Evolutionary conservation across 2,329 filamentous ascomycete species (phyloP), one percentile per base, ranked within the genome.

Genomic region (Apiospora marii): DNA sequence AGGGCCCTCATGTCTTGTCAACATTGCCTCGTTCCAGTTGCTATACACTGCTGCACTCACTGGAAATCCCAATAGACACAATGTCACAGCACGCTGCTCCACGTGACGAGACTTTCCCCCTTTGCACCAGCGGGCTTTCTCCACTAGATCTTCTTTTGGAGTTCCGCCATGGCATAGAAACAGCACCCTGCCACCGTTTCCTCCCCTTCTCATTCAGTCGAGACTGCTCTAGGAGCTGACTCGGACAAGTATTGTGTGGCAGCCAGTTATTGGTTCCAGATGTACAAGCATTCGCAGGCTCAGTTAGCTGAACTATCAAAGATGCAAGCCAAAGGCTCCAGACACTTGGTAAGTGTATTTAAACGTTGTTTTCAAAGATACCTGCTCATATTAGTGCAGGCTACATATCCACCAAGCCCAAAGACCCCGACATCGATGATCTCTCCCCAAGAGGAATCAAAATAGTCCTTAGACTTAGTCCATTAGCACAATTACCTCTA

Each of bases 91-190:
- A n/a, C n/a, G n/a, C n/a, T n/a, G n/a, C n/a, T n/a, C n/a, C n/a
- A n/a, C n/a, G n/a, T n/a, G n/a, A n/a, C n/a, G n/a, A n/a, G n/a
- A n/a, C n/a, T n/a, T n/a, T n/a, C n/a, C n/a, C n/a, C n/a, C n/a
- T n/a, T n/a, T n/a, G n/a, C n/a, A n/a, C n/a, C n/a, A n/a, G n/a
- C n/a, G n/a, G n/a, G n/a, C n/a, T n/a, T 61, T 61, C 53, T 61
- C 53, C 30, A 61, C 53, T 4, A 4, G 19, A 14, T 41, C 53
- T 61, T 61, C 30, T 61, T 61, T 61, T 16, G 19, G 30, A 37
- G 53, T 61, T 61, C 53, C 53, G 16, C 53, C 19, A 37, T 61
- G 19, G 19, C 19, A 61, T 61, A 61, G 53, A 61, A 61, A 61
- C 30, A 61, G 13, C 19, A 61, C 7, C 53, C 30, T 61, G 53